These are phyloP conservation scores for Schwanniomyces occidentalis DNA, from an alignment of 805 yeast species.

Conservation along the genomic window DNA sequence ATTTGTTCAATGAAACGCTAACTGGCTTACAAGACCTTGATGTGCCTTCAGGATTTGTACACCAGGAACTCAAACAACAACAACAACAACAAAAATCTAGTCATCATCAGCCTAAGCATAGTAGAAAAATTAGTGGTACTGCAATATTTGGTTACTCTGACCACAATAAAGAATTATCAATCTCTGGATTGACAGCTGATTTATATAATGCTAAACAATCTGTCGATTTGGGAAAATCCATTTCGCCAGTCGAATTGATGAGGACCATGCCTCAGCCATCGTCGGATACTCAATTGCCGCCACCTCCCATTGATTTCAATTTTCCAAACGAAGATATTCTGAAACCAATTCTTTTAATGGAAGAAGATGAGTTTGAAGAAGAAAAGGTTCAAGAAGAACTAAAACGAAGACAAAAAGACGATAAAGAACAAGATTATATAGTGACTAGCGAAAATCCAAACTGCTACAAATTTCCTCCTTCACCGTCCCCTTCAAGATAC, in stretches of 20 bases:
- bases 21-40: conserved; percentile 60
- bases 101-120: conserved; percentile 38
- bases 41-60: conserved; percentile 50
- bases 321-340: conserved; percentile 15
- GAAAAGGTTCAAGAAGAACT: conserved; percentile 8
- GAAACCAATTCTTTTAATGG: conserved; percentile 25
- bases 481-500: conserved; percentile 27
- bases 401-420: conserved; percentile 6
- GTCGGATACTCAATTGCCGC: conserved; percentile 4
- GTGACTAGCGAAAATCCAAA: conserved; percentile 48
- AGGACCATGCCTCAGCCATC: conserved; percentile 15
- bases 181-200: conserved; percentile 47
- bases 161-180: conserved; percentile 62
- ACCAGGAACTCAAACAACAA: conserved; percentile 19
- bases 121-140: conserved; percentile 71
- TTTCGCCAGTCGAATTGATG: conserved; percentile 36
- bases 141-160: conserved; percentile 75
- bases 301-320: conserved; percentile 17
- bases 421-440: conserved; percentile 40
- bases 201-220: conserved; percentile 19
- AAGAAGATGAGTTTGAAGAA: conserved; percentile 28
- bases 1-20: conserved; percentile 56
- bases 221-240: conserved; percentile 27
- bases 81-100: conserved; percentile 10
- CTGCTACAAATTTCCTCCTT: conserved; percentile 59